Evolutionary conservation across 164 flowering plant genomes (phyloP), one percentile per base, ranked within the genome.

Genomic region (Taxillus chinensis): DNA sequence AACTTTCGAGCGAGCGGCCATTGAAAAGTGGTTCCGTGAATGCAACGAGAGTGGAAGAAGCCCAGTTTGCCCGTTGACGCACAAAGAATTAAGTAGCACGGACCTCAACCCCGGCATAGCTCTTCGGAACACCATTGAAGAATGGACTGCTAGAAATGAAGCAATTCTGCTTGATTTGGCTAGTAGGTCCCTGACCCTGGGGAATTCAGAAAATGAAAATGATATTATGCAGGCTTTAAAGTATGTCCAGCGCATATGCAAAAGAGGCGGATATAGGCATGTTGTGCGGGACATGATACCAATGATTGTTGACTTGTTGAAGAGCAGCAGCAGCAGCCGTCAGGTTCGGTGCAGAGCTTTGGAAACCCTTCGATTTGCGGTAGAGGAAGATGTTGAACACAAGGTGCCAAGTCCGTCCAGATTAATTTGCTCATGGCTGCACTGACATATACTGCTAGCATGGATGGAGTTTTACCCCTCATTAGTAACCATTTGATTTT

Each of bases 61-160:
- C 71, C 74, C 73, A n/a, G 77, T 82, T 48, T 93, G 99, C 76
- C 99, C 99, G 5, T 61, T 89, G 59, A 93, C 99, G 1, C 63
- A 61, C 17, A 80, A 76, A 70, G 95, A 90, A 67, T 62, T 93
- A 51, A 86, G 64, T 68, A 89, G 76, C 71, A 71, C 87, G 1
- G 87, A 90, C 39, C 73, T 93, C 71, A 93, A 81, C 62, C 96
- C 99, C 42, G 87, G 97, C 74, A 78, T 93, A 41, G 92, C 95
- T 70, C 68, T 93, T 54, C 74, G 91, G 39, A 79, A 83, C 70
- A 85, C 97, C 17, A 90, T 93, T 70, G 95, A 87, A 71, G 95
- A 93, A 74, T 93, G 99, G 99, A 81, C 64, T 64, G 80, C 86
- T 13, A 86, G 99, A 68, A 93, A 90, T 76, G 97, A 89, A 69